Percentiles rank a stretch among this genome's conserved stretches.
Conservation (phyloP, 257 asterid genomes). For the Solanum etuberosum region DNA sequence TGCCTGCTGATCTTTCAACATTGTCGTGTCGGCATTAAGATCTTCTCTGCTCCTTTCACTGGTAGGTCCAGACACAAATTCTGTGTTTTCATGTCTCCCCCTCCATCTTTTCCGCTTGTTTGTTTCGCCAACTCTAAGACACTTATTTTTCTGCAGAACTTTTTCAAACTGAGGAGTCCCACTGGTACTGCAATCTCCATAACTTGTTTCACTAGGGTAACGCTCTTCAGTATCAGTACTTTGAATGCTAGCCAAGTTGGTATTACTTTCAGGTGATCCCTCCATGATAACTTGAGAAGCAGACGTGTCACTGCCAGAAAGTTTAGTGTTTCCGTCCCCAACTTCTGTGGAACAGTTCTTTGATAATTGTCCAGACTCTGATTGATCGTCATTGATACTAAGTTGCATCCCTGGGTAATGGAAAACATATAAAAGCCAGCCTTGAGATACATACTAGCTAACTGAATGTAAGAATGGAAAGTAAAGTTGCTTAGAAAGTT, state of each 20-base stretch:
- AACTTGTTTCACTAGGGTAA: slow-evolving; percentile 47
- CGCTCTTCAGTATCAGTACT: slow-evolving; percentile 51
- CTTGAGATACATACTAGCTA: not conserved
- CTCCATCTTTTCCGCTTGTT: slow-evolving; percentile 94
- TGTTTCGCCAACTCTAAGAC: slow-evolving; percentile 48
- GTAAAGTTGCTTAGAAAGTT: not conserved
- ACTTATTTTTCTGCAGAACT: slow-evolving; percentile 42
- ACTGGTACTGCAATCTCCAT: slow-evolving; percentile 81
- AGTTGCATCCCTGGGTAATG: slow-evolving; percentile 31
- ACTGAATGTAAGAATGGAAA: not conserved
- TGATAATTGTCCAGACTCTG: slow-evolving; percentile 37
- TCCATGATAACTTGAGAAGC: slow-evolving; percentile 25
- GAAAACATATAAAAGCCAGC: not conserved
- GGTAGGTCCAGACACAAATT: slow-evolving; percentile 26
- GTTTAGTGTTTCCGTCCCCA: slow-evolving; percentile 11
- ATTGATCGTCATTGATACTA: slow-evolving; percentile 22
- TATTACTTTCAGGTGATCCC: slow-evolving; percentile 33
- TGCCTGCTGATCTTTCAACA: slow-evolving; percentile 13
- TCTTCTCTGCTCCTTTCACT: slow-evolving; percentile 37
- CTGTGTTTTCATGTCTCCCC: slow-evolving; percentile 62
- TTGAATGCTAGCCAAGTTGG: slow-evolving; percentile 23
- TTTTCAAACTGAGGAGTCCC: slow-evolving; percentile 35
- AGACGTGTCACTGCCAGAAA: slow-evolving; percentile 45
- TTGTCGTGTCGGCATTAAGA: slow-evolving; percentile 19
- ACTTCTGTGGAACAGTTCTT: slow-evolving; percentile 25